Evolutionary conservation across 2,329 filamentous ascomycete species (phyloP).

Genomic region (Penicillium sp.): DNA sequence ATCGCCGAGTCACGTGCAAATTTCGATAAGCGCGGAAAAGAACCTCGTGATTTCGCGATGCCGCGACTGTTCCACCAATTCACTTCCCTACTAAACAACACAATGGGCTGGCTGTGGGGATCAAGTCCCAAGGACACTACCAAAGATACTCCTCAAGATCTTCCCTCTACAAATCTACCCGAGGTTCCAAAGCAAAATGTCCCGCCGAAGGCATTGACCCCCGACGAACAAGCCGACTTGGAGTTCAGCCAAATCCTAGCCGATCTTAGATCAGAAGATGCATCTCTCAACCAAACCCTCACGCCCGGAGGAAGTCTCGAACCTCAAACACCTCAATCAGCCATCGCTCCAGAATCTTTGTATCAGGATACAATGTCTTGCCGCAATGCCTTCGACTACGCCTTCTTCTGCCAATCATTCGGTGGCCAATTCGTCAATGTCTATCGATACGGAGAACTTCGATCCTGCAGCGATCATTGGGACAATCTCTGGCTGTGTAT

Average conservation of each 20-base stretch:
- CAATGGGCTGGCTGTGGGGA: slow-evolving; percentile 52
- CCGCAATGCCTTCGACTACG: slow-evolving; percentile 84
- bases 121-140: slow-evolving; percentile 25
- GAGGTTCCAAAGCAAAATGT: slow-evolving; percentile 19
- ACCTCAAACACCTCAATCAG: slow-evolving; percentile 23
- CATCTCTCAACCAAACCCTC: slow-evolving; percentile 8
- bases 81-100: slow-evolving; percentile 7
- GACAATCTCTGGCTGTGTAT: slow-evolving; percentile 98
- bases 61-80: slow-evolving; percentile 1
- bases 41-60: slow-evolving; percentile 2
- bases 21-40: slow-evolving; percentile 5
- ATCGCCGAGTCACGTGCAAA: slow-evolving; percentile 6
- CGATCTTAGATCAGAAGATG: slow-evolving; percentile 41
- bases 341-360: slow-evolving; percentile 64
- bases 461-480: slow-evolving; percentile 82
- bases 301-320: slow-evolving; percentile 5
- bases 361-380: slow-evolving; percentile 86
- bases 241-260: slow-evolving; percentile 57
- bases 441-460: slow-evolving; percentile 80
- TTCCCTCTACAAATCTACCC: slow-evolving; percentile 13
- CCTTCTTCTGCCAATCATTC: slow-evolving; percentile 90
- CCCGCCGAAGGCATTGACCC: slow-evolving; percentile 34
- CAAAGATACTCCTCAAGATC: slow-evolving; percentile 25
- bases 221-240: slow-evolving; percentile 53
- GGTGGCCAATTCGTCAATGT: slow-evolving; percentile 90